These are phyloP conservation scores for Amanita thiersii DNA, from an alignment of 768 basidiomycete species.

Conservation along the genomic window DNA sequence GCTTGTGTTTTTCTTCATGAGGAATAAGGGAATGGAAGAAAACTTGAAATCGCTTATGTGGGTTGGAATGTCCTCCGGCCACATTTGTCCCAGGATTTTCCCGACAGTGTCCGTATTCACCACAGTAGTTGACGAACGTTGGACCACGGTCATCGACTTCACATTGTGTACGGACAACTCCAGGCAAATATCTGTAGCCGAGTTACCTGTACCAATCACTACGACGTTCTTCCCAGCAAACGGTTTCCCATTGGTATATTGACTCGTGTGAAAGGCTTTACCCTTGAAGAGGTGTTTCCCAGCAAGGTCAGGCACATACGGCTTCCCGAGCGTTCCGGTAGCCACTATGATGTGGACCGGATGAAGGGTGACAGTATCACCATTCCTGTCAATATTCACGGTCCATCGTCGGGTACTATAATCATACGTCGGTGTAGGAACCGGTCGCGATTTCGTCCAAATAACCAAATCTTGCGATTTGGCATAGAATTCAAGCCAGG, in stretches of 20 bases:
- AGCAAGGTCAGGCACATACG: constrained; percentile 21
- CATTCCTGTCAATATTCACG: constrained; percentile 22
- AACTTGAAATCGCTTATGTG: constrained; percentile 19
- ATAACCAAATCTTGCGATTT: constrained; percentile 31
- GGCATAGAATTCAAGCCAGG: constrained; percentile 36
- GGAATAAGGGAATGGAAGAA: constrained; percentile 15
- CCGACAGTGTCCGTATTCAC: constrained; percentile 10
- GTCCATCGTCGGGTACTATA: constrained; percentile 22
- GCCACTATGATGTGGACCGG: constrained; percentile 33
- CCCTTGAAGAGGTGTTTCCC: constrained; percentile 22
- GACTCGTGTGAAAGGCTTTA: constrained; percentile 21
- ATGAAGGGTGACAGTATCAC: constrained; percentile 19
- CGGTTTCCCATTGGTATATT: constrained; percentile 18
- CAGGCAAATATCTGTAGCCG: constrained; percentile 28
- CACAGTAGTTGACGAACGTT: constrained; percentile 31
- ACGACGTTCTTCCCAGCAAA: constrained; percentile 27
- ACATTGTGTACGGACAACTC: constrained; percentile 26
- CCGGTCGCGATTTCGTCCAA: constrained; percentile 28
- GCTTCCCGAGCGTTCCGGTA: constrained; percentile 26
- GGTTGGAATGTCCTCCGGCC: constrained; percentile 14
- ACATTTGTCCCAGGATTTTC: constrained; percentile 7
- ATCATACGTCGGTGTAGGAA: constrained; percentile 27
- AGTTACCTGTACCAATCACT: constrained; percentile 34
- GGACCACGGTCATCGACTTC: constrained; percentile 30
- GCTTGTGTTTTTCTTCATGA: constrained; percentile 15